Evolutionary conservation across 2,329 filamentous ascomycete genomes (phyloP).

Genomic region (Penicillium sclerotiorum): DNA sequence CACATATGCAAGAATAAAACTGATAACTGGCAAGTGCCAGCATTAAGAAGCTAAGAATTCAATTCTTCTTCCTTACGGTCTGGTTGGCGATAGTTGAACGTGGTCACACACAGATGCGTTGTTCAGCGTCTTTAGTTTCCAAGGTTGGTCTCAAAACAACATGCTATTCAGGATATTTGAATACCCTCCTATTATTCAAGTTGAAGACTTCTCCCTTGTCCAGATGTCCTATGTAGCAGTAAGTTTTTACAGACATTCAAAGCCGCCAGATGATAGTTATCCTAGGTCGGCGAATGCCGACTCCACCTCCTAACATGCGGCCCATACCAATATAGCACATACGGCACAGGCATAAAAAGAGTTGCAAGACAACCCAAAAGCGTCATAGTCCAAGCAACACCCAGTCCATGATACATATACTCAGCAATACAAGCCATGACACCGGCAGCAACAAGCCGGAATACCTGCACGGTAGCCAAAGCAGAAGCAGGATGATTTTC

Average conservation of each 20-base stretch:
- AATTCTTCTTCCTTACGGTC: too few relatives aligned
- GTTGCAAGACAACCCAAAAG: conserved; percentile 41
- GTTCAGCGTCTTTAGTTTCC: too few relatives aligned
- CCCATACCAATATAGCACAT: conserved; percentile 41
- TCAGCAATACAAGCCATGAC: conserved; percentile 37
- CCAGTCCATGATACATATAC: conserved; percentile 44
- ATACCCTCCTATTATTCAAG: too few relatives aligned
- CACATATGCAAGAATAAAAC: too few relatives aligned
- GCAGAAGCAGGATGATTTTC: conserved; percentile 11
- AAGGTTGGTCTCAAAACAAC: too few relatives aligned
- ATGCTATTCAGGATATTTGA: too few relatives aligned
- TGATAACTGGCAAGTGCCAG: too few relatives aligned
- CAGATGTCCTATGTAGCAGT: not conserved
- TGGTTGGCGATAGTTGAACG: too few relatives aligned
- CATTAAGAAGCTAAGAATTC: too few relatives aligned
- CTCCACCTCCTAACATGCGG: conserved; percentile 18
- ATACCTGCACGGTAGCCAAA: conserved; percentile 5
- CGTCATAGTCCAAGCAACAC: conserved; percentile 44
- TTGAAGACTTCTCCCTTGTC: too few relatives aligned
- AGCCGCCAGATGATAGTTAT: not conserved
- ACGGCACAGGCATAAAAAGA: conserved; percentile 47
- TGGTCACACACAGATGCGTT: too few relatives aligned
- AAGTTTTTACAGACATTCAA: not conserved
- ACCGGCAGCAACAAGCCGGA: conserved; percentile 26
- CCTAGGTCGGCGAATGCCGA: conserved; percentile 9